A percentile compares a stretch with the other conserved stretches of the same genome.
Evolutionary conservation across 345 rosid species (phyloP).

Genomic region (Fremontodendron californicum): DNA sequence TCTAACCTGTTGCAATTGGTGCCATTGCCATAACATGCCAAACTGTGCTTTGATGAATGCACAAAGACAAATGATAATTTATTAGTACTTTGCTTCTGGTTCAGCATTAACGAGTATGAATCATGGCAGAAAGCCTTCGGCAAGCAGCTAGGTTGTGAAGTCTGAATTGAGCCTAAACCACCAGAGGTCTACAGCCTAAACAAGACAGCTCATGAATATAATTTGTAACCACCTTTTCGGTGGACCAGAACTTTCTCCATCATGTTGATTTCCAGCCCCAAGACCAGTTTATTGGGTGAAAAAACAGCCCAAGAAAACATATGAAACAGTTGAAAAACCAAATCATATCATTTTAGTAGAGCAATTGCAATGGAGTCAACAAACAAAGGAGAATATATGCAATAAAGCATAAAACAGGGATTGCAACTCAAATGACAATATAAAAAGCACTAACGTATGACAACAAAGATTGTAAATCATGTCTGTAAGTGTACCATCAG

Average conservation of each 20-base stretch:
- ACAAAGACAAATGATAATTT: not conserved
- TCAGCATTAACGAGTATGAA: not conserved
- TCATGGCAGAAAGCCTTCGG: not conserved
- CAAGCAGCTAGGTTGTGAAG: not conserved
- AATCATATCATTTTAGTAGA: not conserved
- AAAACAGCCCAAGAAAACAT: not conserved
- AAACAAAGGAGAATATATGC: not conserved
- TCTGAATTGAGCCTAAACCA: not conserved
- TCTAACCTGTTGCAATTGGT: not conserved
- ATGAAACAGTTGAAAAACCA: not conserved
- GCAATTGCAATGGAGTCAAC: not conserved
- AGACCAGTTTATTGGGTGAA: not conserved
- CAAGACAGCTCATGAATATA: too few species aligned
- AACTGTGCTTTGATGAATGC: conserved; percentile 8
- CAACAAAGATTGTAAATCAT: not conserved
- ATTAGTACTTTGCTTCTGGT: not conserved
- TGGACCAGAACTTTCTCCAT: not conserved
- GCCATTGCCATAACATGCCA: not conserved
- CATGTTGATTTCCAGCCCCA: not conserved
- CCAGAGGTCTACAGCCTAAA: not conserved
- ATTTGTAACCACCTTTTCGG: not conserved
- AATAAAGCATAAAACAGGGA: not conserved
- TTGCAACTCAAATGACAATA: not conserved
- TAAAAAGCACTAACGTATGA: not conserved
- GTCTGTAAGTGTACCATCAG: not conserved